Evolutionary conservation across 805 yeast genomes (phyloP).

Genomic region (Ogataea kodamae): DNA sequence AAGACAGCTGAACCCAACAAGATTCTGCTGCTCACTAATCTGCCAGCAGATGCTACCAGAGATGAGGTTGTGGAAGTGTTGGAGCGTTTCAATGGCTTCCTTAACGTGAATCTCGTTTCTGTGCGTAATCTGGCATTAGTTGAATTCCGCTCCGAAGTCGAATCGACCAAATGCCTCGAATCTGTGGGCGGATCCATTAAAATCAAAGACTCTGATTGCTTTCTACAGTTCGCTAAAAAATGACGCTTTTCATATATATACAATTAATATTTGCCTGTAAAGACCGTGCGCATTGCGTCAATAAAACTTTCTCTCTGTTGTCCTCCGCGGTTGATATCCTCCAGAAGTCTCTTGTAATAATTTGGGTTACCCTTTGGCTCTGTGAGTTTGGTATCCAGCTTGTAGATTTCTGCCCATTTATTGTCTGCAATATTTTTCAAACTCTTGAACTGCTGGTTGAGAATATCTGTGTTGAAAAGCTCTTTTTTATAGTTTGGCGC

Average conservation of each 20-base stretch:
- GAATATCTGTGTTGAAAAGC: conserved; percentile 45
- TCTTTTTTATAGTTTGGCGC: conserved; percentile 44
- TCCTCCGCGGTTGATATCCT: conserved; percentile 60
- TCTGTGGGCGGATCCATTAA: conserved; percentile 19
- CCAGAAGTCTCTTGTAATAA: conserved; percentile 67
- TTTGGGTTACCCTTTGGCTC: conserved; percentile 83
- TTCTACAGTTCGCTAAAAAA: conserved; percentile 32
- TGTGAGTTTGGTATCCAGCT: conserved; percentile 60
- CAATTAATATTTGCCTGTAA: conserved; percentile 59
- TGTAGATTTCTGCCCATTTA: conserved; percentile 61
- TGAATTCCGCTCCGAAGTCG: conserved; percentile 59
- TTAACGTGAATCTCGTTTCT: conserved; percentile 62
- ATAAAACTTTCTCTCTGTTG: conserved; percentile 62
- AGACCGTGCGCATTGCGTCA: conserved; percentile 68
- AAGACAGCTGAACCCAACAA: conserved; percentile 55
- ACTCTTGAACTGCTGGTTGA: conserved; percentile 54
- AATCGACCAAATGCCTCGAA: conserved; percentile 38
- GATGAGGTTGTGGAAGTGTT: conserved; percentile 46
- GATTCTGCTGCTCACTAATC: conserved; percentile 60
- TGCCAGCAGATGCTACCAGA: conserved; percentile 44
- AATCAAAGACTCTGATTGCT: conserved; percentile 22
- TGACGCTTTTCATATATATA: conserved; percentile 6
- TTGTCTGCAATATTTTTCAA: conserved; percentile 54
- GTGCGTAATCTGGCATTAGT: conserved; percentile 74
- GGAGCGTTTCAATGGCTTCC: conserved; percentile 52